Evolutionary conservation across 2,329 filamentous ascomycete species (phyloP).

Genomic region (Fusarium vanettenii): DNA sequence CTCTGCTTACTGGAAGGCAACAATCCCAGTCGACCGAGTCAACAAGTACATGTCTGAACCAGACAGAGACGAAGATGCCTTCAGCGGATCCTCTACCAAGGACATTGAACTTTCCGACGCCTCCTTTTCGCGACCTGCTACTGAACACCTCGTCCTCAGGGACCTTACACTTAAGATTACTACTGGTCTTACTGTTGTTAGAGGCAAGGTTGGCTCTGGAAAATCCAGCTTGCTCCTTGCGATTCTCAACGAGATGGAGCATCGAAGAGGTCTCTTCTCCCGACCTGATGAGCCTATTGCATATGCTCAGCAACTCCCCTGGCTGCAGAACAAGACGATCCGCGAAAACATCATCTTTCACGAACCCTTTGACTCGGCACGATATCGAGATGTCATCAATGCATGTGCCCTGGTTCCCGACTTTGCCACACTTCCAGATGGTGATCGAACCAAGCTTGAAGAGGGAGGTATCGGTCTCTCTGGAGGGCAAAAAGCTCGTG

Average conservation of each 20-base stretch:
- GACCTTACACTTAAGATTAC: slow-evolving; percentile 59
- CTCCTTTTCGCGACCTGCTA: slow-evolving; percentile 84
- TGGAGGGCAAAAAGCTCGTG: slow-evolving; percentile 72
- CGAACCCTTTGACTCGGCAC: slow-evolving; percentile 61
- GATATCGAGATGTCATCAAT: slow-evolving; percentile 70
- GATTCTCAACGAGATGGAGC: slow-evolving; percentile 74
- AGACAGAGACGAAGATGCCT: slow-evolving; percentile 70
- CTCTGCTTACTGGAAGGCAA: slow-evolving; percentile 81
- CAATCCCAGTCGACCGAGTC: slow-evolving; percentile 84
- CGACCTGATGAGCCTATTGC: slow-evolving; percentile 63
- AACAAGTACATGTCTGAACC: slow-evolving; percentile 89
- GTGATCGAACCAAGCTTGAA: slow-evolving; percentile 69
- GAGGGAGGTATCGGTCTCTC: slow-evolving; percentile 73
- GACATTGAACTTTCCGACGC: slow-evolving; percentile 70
- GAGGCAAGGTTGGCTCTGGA: slow-evolving; percentile 70
- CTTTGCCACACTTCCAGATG: slow-evolving; percentile 65
- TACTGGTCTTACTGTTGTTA: slow-evolving; percentile 65
- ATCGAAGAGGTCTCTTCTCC: slow-evolving; percentile 61
- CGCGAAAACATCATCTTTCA: slow-evolving; percentile 74
- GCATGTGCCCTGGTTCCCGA: slow-evolving; percentile 70
- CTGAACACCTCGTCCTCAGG: slow-evolving; percentile 62
- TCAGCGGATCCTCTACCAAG: slow-evolving; percentile 46
- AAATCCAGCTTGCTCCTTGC: slow-evolving; percentile 71
- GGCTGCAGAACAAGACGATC: slow-evolving; percentile 74
- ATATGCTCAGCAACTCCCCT: slow-evolving; percentile 71